A percentile compares a stretch with the other conserved stretches of the same genome.
Conservation (phyloP, 2,329 filamentous ascomycete species). For the Dactylellina haptotyla region DNA sequence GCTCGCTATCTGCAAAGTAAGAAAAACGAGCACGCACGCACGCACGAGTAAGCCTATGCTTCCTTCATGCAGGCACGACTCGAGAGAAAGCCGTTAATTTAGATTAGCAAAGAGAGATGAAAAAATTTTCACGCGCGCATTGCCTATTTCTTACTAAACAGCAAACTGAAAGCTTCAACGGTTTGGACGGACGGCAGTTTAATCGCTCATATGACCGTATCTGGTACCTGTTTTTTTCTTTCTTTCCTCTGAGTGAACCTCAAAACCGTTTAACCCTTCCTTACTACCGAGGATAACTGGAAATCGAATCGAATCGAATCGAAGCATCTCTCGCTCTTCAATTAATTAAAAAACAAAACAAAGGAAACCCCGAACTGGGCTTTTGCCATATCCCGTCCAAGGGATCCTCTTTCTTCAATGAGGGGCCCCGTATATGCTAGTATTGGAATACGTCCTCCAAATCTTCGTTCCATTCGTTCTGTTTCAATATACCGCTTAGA, state of each 20-base stretch:
- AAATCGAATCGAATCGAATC: no score
- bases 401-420: background rate
- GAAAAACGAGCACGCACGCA: background rate
- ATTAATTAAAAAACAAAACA: no score
- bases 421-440: background rate
- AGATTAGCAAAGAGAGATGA: background rate
- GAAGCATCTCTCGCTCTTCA: no score
- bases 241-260: background rate
- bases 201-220: constrained; percentile 38
- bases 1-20: no score
- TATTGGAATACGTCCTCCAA: no score
- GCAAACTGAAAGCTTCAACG: background rate
- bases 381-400: background rate
- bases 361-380: no score
- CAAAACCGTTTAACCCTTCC: no score
- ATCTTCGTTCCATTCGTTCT: background rate
- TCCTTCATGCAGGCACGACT: constrained; percentile 20
- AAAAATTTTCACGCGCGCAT: constrained; percentile 17
- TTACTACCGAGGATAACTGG: constrained; percentile 28
- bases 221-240: background rate
- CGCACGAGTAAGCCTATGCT: background rate
- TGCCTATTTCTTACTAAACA: background rate
- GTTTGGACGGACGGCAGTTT: background rate
- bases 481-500: constrained; percentile 16
- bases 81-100: background rate